Evolutionary conservation across 2,329 filamentous ascomycete species (phyloP).

Genomic region (Diaporthe eres): DNA sequence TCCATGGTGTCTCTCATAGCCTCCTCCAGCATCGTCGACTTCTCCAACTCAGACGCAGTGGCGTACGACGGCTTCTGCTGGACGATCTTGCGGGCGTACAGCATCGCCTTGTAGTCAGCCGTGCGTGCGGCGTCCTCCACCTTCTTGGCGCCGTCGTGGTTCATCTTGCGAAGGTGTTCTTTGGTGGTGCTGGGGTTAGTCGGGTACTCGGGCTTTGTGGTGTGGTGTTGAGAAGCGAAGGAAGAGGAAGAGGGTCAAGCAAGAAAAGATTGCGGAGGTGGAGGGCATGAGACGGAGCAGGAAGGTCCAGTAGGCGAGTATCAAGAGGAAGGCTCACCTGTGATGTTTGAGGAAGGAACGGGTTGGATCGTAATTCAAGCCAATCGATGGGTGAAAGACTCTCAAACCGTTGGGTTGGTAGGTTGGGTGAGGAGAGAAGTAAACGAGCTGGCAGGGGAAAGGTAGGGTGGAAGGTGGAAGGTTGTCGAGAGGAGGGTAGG

Average conservation of each 20-base stretch:
- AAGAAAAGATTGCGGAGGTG: too few relatives aligned
- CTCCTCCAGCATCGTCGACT: conserved; percentile 31
- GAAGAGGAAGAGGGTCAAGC: too few relatives aligned
- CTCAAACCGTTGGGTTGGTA: neutral
- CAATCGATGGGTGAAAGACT: neutral
- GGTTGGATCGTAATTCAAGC: neutral
- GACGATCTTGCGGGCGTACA: conserved; percentile 35
- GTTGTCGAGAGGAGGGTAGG: neutral
- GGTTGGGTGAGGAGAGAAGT: neutral
- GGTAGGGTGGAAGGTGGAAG: neutral
- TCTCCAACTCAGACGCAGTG: conserved; percentile 26
- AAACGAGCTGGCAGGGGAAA: neutral
- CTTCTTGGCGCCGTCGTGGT: conserved; percentile 4
- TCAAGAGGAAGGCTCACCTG: neutral
- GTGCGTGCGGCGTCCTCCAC: conserved; percentile 30
- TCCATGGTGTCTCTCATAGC: conserved; percentile 40
- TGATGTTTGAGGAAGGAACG: neutral
- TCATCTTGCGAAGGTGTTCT: conserved; percentile 44
- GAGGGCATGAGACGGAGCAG: too few relatives aligned
- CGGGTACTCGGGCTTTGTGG: conserved; percentile 43
- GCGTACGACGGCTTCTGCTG: conserved; percentile 31
- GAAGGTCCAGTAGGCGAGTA: neutral
- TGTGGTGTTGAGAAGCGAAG: neutral
- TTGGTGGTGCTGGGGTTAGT: conserved; percentile 47
- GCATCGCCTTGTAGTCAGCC: conserved; percentile 43